Evolutionary conservation across 257 asterid species (phyloP).

Genomic region (Gynochthodes officinalis): DNA sequence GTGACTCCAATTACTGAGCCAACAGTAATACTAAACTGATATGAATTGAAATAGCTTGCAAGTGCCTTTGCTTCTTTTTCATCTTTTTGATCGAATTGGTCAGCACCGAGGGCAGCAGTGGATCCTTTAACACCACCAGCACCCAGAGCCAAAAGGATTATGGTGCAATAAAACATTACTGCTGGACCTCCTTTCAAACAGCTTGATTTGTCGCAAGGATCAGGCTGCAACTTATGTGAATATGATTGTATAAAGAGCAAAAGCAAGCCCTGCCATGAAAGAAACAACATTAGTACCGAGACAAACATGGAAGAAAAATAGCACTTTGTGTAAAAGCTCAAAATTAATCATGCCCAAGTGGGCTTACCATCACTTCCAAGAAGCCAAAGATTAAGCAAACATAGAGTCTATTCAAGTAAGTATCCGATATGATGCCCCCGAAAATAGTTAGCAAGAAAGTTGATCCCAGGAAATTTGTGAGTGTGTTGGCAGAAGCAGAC

Average conservation of each 20-base stretch:
- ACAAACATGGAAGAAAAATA: neutral
- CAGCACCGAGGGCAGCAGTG: constrained; percentile 50
- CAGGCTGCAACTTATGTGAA: constrained; percentile 30
- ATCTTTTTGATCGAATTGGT: constrained; percentile 43
- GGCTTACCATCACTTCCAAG: constrained; percentile 38
- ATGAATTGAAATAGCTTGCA: constrained; percentile 52
- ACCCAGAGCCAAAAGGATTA: constrained; percentile 47
- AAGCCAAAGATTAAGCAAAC: constrained; percentile 40
- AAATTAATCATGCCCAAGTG: too few relatives aligned
- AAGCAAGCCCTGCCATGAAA: constrained; percentile 31
- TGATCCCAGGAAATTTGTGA: constrained; percentile 53
- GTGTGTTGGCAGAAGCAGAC: constrained; percentile 40
- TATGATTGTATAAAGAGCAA: constrained; percentile 46
- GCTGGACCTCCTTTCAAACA: constrained; percentile 38
- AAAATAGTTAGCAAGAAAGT: constrained; percentile 51
- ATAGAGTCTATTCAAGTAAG: constrained; percentile 40
- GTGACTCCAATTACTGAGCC: constrained; percentile 57
- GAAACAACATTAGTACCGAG: neutral
- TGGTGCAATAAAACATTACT: constrained; percentile 38
- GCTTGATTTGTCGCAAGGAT: constrained; percentile 28
- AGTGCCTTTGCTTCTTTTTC: constrained; percentile 33
- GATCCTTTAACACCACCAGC: constrained; percentile 57
- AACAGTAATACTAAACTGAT: constrained; percentile 38
- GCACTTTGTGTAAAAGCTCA: too few relatives aligned
- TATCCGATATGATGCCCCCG: constrained; percentile 51